Evolutionary conservation across 1,139 yeast genomes (phyloP), one percentile per base, ranked within the genome.

Genomic region (Kodamaea ohmeri): DNA sequence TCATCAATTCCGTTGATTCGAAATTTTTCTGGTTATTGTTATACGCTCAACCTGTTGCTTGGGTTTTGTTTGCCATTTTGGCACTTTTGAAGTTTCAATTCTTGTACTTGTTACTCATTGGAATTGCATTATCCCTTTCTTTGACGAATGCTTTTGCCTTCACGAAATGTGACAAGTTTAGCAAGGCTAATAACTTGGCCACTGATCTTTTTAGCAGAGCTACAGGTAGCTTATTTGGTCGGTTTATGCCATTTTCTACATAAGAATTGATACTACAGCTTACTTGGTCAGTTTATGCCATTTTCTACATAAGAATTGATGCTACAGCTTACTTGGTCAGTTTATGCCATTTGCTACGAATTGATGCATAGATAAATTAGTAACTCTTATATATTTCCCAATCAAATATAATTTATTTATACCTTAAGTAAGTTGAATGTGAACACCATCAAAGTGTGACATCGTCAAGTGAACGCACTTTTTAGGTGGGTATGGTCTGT

Each of bases 1-100:
- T 83, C 48, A 85, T 90, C 50, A 92, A 90, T 53, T 96, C 96
- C 21, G 86, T 92, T 36, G 98, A 92, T 56, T 83, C 95, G 6
- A 83, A 81, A 51, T 75, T 87, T 40, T 92, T 92, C 55, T 92
- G 98, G 98, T 49, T 78, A 36, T 69, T 89, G 34, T 58, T 86
- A 32, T 92, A 92, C 53, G 66, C 73, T 1, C 76, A 87, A 11
- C 97, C 97, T 0, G 74, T 73, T 0, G 64, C 77, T 2, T 92
- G 97, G 97, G 56, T 65, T 2, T 68, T 80, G 1, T 67, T 90
- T 46, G 96, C 84, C 1, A 45, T 90, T 1, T 58, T 90, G 52
- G 95, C 97, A 0, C 54, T 90, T 15, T 65, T 90, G 46, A 87
- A 86, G 56, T 73, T 90, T 41, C 79, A 88, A 53, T 76, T 90